Percentiles rank a stretch among this genome's conserved stretches.
phyloP scores from a whole-genome alignment of 164 flowering plant species.

The Taxillus chinensis region DNA sequence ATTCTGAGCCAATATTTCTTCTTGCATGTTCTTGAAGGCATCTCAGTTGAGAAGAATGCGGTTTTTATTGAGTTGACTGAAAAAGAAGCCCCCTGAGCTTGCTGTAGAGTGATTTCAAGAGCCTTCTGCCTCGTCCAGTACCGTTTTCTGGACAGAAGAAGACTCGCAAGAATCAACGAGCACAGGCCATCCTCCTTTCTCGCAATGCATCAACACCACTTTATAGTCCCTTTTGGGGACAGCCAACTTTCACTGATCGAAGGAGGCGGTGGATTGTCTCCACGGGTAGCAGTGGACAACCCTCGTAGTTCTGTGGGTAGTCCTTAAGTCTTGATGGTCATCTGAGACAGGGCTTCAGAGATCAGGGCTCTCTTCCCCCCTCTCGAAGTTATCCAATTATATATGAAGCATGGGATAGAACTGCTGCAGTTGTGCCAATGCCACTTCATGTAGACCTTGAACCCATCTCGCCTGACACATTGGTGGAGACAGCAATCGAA shows the following conservation, averaged over 20 bases:
- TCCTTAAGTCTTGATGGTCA: slow-evolving; percentile 95
- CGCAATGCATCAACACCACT: slow-evolving; percentile 93
- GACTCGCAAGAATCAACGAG: slow-evolving; percentile 95
- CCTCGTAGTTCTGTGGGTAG: slow-evolving; percentile 82
- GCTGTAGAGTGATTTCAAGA: slow-evolving; percentile 91
- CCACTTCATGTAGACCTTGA: slow-evolving; percentile 74
- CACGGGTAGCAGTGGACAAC: slow-evolving; percentile 70
- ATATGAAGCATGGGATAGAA: slow-evolving; percentile 79
- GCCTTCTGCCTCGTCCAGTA: slow-evolving; percentile 89
- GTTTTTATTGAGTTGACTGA: too few species aligned
- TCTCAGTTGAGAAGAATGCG: too few species aligned
- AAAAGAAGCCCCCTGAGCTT: slow-evolving; percentile 33
- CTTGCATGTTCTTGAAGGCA: too few species aligned
- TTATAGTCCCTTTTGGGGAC: slow-evolving; percentile 78
- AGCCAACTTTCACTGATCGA: slow-evolving; percentile 87
- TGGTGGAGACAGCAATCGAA: slow-evolving; percentile 94
- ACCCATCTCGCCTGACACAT: slow-evolving; percentile 71
- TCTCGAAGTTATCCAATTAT: slow-evolving; percentile 89
- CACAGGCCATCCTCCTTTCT: slow-evolving; percentile 97
- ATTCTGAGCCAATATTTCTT: too few species aligned
- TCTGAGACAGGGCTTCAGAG: slow-evolving; percentile 63
- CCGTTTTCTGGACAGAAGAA: slow-evolving; percentile 73
- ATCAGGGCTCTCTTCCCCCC: slow-evolving; percentile 75
- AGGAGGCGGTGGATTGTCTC: slow-evolving; percentile 91
- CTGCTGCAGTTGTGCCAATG: slow-evolving; percentile 72